Evolutionary conservation across 352 stramenopile genomes (phyloP).

Genomic region (Halophytophthora batemanensis): DNA sequence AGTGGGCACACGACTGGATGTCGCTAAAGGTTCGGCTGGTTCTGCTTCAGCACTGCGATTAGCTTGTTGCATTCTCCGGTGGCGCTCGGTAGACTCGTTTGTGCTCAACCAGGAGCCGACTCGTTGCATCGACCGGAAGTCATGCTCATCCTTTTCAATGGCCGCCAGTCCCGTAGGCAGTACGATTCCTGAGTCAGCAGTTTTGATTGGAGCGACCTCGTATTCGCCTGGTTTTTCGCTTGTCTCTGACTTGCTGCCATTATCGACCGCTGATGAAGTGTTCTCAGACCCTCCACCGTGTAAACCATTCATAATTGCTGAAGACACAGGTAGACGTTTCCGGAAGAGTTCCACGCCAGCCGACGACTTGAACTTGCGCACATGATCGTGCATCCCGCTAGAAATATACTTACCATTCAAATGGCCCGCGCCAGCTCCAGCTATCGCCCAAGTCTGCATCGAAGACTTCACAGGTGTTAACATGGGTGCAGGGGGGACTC

Average conservation of each 20-base stretch:
- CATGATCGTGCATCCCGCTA: constrained; percentile 48
- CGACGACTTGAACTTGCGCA: constrained; percentile 58
- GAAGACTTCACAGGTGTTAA: constrained; percentile 37
- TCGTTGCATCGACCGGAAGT: constrained; percentile 62
- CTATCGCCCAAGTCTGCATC: constrained; percentile 59
- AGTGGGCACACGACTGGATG: neutral
- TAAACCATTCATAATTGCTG: constrained; percentile 42
- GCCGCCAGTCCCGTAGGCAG: constrained; percentile 35
- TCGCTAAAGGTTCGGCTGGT: too few species aligned
- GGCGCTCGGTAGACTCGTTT: constrained; percentile 49
- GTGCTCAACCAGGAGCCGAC: constrained; percentile 59
- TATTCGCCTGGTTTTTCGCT: neutral
- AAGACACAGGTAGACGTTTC: constrained; percentile 48
- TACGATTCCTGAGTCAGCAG: neutral
- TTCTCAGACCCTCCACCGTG: constrained; percentile 11
- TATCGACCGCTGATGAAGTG: constrained; percentile 1
- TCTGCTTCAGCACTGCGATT: neutral
- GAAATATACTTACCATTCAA: constrained; percentile 70
- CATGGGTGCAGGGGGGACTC: constrained; percentile 30
- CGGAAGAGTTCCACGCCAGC: constrained; percentile 71
- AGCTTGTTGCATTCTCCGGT: constrained; percentile 26
- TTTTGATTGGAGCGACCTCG: neutral
- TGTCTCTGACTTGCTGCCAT: constrained; percentile 2
- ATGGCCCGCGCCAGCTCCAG: constrained; percentile 43
- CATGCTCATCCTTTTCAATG: constrained; percentile 38